Evolutionary conservation across 495 filamentous ascomycete species (phyloP).

Genomic region (Hyaloscypha bicolor): DNA sequence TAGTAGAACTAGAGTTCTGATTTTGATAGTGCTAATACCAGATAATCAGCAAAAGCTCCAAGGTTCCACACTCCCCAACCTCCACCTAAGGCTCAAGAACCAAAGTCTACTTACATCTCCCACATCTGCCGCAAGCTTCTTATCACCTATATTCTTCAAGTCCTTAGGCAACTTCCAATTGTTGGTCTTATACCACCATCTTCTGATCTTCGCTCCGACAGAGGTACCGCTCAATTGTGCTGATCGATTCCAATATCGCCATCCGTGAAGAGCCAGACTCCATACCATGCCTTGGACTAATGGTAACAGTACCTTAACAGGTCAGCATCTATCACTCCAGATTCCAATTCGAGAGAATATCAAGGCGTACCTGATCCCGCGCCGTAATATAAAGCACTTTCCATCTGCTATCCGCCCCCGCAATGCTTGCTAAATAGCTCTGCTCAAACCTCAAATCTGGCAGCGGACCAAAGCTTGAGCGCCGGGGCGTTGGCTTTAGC

Average conservation of each 20-base stretch:
- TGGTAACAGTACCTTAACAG: slow-evolving; percentile 71
- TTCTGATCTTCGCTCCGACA: slow-evolving; percentile 68
- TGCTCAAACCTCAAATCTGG: slow-evolving; percentile 97
- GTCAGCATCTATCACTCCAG: background rate
- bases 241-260: slow-evolving; percentile 79
- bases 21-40: slow-evolving; percentile 30
- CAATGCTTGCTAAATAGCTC: slow-evolving; percentile 88
- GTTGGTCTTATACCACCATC: slow-evolving; percentile 93
- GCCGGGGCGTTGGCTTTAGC: slow-evolving; percentile 54
- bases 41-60: slow-evolving; percentile 27
- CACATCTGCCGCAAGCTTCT: slow-evolving; percentile 24
- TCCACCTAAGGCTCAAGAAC: slow-evolving; percentile 8
- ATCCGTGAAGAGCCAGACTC: slow-evolving; percentile 76
- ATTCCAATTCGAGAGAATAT: background rate
- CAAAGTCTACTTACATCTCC: slow-evolving; percentile 28
- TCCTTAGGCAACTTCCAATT: slow-evolving; percentile 68
- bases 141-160: slow-evolving; percentile 15
- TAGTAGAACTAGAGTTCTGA: slow-evolving; percentile 19
- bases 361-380: slow-evolving; percentile 72
- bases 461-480: slow-evolving; percentile 68
- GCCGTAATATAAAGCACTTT: slow-evolving; percentile 81
- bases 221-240: slow-evolving; percentile 69
- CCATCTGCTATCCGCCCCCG: slow-evolving; percentile 73
- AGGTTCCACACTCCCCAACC: slow-evolving; percentile 7
- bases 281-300: slow-evolving; percentile 83